A percentile compares a stretch with the other conserved stretches of the same genome.
Evolutionary conservation across 805 yeast genomes (phyloP).

Genomic region (Sugiyamaella valdiviana): DNA sequence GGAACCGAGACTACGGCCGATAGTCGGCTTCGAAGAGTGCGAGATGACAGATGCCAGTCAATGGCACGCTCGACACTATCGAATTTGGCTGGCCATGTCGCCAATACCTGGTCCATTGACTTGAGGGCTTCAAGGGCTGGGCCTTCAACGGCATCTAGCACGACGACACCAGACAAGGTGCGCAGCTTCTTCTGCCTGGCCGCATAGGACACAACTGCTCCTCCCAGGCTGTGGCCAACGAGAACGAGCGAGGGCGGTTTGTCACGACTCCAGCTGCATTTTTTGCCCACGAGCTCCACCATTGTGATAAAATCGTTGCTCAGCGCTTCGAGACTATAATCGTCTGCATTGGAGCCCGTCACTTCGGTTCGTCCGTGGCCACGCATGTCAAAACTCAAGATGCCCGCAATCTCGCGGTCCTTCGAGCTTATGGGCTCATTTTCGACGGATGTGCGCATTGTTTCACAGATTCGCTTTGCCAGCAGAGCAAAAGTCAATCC

Average conservation of each 20-base stretch:
- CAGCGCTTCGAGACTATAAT: constrained; percentile 46
- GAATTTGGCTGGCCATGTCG: constrained; percentile 59
- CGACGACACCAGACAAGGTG: constrained; percentile 58
- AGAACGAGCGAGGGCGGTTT: constrained; percentile 40
- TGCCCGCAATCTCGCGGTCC: constrained; percentile 45
- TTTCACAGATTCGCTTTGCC: constrained; percentile 31
- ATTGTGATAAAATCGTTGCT: constrained; percentile 53
- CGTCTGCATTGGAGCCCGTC: constrained; percentile 23
- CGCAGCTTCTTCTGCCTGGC: constrained; percentile 25
- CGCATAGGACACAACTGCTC: constrained; percentile 65
- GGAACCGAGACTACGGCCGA: constrained; percentile 82
- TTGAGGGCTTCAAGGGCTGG: constrained; percentile 68
- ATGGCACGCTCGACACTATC: constrained; percentile 51
- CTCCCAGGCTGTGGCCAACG: constrained; percentile 92
- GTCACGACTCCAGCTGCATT: constrained; percentile 11
- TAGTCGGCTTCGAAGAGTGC: constrained; percentile 45
- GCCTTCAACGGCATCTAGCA: constrained; percentile 92
- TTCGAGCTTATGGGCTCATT: constrained; percentile 4
- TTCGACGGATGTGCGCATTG: constrained; percentile 17
- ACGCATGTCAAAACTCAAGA: constrained; percentile 70
- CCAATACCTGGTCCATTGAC: constrained; percentile 62
- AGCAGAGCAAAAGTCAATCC: constrained; percentile 68
- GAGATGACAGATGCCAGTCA: constrained; percentile 69
- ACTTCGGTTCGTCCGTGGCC: constrained; percentile 67
- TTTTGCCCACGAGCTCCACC: constrained; percentile 35